These are phyloP conservation scores for Melaleuca alternifolia DNA, from an alignment of 345 rosid genomes.

Conservation along the genomic window DNA sequence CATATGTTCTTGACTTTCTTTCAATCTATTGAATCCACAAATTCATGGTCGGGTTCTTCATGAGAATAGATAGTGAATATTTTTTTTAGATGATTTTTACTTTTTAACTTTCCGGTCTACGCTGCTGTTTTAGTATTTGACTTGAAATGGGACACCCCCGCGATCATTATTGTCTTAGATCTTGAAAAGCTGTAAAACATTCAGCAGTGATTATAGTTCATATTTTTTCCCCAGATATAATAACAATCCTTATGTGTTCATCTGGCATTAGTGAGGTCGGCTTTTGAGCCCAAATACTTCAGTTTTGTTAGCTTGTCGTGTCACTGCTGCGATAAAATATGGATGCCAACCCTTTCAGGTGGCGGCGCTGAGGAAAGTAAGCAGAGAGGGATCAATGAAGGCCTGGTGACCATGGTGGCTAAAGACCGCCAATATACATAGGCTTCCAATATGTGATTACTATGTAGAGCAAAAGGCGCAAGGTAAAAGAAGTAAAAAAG, in stretches of 20 bases:
- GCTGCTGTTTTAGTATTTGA: not conserved
- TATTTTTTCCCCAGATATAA: not conserved
- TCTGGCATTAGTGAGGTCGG: not conserved
- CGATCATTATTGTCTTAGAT: not conserved
- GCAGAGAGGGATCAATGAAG: not conserved
- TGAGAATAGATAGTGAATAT: not conserved
- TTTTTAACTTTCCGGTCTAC: no score
- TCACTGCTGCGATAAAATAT: not conserved
- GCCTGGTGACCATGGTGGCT: not conserved
- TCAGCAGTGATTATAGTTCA: not conserved
- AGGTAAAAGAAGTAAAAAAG: not conserved
- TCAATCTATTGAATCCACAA: not conserved
- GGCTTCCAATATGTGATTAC: not conserved
- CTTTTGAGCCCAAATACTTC: not conserved
- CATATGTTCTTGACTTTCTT: not conserved
- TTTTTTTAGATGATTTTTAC: not conserved
- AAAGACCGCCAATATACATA: not conserved
- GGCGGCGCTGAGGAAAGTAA: not conserved
- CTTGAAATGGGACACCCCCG: not conserved
- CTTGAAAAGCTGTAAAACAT: not conserved
- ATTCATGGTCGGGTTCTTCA: not conserved
- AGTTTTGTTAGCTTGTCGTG: not conserved
- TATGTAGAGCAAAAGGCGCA: not conserved
- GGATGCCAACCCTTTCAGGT: not conserved
- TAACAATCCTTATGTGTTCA: not conserved